Conservation (phyloP, 306 rosid genomes). For the Citrullus mucosospermus region DNA sequence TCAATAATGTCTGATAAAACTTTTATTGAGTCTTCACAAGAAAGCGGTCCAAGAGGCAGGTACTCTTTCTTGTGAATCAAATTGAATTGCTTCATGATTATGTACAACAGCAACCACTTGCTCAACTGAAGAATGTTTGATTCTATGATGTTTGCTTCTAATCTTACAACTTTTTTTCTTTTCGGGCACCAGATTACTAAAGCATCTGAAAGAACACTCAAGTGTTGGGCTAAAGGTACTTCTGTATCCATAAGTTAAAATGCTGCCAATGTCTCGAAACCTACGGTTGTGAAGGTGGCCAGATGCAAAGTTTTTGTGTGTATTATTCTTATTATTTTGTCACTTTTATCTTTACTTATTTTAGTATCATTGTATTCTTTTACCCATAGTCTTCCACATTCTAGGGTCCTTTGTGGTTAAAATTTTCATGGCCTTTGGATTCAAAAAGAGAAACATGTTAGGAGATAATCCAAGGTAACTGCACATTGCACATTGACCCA, state of each 20-base stretch:
- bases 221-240: background rate
- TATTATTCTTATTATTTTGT: background rate
- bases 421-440: background rate
- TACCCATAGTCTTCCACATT: background rate
- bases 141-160: background rate
- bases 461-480: background rate
- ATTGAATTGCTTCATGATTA: background rate
- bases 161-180: background rate
- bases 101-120: background rate
- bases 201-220: background rate
- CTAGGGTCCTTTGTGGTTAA: background rate
- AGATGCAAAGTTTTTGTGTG: background rate
- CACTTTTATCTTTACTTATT: background rate
- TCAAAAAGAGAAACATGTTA: background rate
- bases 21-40: slow-evolving; percentile 20
- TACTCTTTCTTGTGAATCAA: slow-evolving; percentile 15
- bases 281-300: background rate
- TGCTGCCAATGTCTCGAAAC: background rate
- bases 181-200: background rate
- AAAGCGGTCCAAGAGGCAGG: slow-evolving; percentile 70
- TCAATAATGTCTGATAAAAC: slow-evolving; percentile 30
- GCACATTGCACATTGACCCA: background rate
- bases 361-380: background rate
- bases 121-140: background rate
- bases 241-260: background rate